phyloP scores from a whole-genome alignment of 768 basidiomycete species.

The Collybiopsis confluens region DNA sequence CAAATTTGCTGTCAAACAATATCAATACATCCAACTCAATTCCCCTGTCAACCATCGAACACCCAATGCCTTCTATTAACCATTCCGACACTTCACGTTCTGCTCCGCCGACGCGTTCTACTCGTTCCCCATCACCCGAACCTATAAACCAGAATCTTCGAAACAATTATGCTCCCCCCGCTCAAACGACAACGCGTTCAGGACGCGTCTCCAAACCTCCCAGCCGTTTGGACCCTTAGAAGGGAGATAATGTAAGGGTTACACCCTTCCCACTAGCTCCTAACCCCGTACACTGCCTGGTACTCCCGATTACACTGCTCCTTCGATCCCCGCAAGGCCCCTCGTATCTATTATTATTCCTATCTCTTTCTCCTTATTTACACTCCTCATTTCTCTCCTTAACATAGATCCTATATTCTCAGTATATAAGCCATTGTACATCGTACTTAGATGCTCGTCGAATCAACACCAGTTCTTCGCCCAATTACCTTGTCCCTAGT shows the following conservation, averaged over 20 bases:
- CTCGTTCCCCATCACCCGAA: not conserved
- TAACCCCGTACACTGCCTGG: not conserved
- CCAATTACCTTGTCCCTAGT: not conserved
- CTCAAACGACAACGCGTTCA: slow-evolving; percentile 10
- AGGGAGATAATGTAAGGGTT: not conserved
- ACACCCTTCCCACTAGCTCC: not conserved
- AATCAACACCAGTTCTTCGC: not conserved
- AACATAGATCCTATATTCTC: not conserved
- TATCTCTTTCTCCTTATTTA: not conserved
- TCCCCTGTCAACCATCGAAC: not conserved
- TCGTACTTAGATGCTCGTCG: not conserved
- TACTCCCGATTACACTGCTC: not conserved
- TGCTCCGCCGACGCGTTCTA: not conserved
- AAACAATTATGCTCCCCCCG: slow-evolving; percentile 7
- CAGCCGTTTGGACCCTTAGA: not conserved
- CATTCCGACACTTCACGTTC: too few relatives aligned
- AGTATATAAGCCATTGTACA: not conserved
- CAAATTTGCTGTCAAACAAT: not conserved
- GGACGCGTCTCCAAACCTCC: slow-evolving; percentile 11
- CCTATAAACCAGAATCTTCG: not conserved
- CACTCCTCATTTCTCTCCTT: too few relatives aligned
- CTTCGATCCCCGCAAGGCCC: not conserved
- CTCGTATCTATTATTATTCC: not conserved
- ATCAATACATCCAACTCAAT: not conserved
- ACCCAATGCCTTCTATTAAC: too few relatives aligned